Conservation (phyloP, 2,329 filamentous ascomycete species). For the Fusarium algeriense region DNA sequence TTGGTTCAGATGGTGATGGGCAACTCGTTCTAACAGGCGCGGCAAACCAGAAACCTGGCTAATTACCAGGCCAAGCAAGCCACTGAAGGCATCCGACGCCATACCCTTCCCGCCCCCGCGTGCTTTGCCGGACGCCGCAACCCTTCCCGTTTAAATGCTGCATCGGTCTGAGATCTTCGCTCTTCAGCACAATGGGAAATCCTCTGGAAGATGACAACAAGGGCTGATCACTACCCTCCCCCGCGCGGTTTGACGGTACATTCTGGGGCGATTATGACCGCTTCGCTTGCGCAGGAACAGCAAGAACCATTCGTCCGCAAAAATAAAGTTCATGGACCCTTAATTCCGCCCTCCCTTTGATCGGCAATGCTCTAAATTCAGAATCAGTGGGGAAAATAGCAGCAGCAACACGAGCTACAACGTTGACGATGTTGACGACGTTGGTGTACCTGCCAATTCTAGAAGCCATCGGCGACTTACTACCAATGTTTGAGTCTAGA, state of each 20-base stretch:
- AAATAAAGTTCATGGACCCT: conserved; percentile 31
- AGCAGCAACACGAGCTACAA: conserved; percentile 2
- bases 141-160: conserved; percentile 35
- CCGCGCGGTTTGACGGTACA: conserved; percentile 12
- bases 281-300: conserved; percentile 42
- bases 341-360: conserved; percentile 15
- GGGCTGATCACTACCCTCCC: conserved; percentile 23
- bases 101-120: conserved; percentile 30
- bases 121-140: conserved; percentile 37
- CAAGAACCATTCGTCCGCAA: conserved; percentile 12
- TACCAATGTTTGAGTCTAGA: background rate
- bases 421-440: background rate
- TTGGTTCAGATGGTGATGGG: conserved; percentile 41
- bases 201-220: conserved; percentile 30
- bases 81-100: conserved; percentile 24
- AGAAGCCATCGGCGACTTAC: background rate
- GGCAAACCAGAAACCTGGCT: conserved; percentile 41
- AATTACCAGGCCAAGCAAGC: conserved; percentile 37
- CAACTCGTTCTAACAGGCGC: conserved; percentile 41
- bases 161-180: conserved; percentile 36
- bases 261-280: conserved; percentile 20
- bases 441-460: background rate
- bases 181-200: conserved; percentile 25
- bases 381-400: background rate
- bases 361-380: conserved; percentile 20